Evolutionary conservation across 768 basidiomycete species (phyloP).

Genomic region (Agaricus subrufescens): DNA sequence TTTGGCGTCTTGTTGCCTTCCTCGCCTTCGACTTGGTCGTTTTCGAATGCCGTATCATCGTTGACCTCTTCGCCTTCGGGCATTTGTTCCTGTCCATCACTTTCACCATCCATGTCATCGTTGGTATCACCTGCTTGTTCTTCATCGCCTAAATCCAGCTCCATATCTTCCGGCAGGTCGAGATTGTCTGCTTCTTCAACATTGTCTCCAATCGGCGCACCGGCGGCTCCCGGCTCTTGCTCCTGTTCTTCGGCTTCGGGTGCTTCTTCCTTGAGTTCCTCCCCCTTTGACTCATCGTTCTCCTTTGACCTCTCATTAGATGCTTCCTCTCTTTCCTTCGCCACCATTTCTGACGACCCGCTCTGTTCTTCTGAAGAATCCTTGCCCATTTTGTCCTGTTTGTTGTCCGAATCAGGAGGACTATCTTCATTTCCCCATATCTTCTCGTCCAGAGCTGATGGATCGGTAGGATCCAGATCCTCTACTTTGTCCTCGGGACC

Average conservation of each 20-base stretch:
- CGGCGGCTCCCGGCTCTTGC: constrained; percentile 43
- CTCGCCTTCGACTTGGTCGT: constrained; percentile 64
- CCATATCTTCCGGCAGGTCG: constrained; percentile 85
- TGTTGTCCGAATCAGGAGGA: constrained; percentile 44
- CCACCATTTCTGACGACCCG: constrained; percentile 63
- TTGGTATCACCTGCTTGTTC: constrained; percentile 13
- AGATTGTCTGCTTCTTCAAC: constrained; percentile 78
- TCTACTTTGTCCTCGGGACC: constrained; percentile 83
- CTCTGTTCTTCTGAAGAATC: constrained; percentile 52
- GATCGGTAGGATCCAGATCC: constrained; percentile 78
- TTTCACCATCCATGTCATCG: constrained; percentile 76
- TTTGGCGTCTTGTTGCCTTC: constrained; percentile 25
- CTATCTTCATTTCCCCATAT: constrained; percentile 88
- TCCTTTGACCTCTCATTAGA: constrained; percentile 20
- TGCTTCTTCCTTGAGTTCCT: constrained; percentile 7
- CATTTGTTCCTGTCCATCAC: constrained; percentile 48
- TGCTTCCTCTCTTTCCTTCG: constrained; percentile 61
- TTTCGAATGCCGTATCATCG: constrained; percentile 47
- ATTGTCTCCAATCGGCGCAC: constrained; percentile 70
- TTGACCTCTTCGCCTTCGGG: constrained; percentile 19
- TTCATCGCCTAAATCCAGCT: constrained; percentile 46
- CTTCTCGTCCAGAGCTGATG: constrained; percentile 89
- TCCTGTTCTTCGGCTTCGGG: constrained; percentile 23
- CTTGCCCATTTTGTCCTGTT: constrained; percentile 53
- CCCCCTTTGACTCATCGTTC: constrained; percentile 12